These are phyloP conservation scores for Meripilus lineatus DNA, from an alignment of 1,284 basidiomycete genomes.

Conservation along the genomic window DNA sequence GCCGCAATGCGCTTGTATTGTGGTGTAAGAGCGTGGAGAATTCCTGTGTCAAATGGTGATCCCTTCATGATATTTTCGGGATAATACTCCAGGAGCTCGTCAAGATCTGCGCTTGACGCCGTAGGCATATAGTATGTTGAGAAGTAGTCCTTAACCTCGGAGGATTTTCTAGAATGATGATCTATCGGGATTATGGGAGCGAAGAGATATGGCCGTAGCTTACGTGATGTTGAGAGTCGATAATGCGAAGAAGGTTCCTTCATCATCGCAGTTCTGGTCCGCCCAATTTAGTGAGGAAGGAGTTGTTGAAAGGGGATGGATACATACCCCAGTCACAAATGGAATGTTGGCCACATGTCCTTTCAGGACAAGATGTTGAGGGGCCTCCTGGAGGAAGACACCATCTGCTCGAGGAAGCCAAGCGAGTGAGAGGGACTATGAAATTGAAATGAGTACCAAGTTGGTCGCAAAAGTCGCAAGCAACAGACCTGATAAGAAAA, in stretches of 20 bases:
- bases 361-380: slow-evolving; percentile 14
- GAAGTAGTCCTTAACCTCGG: too few species aligned
- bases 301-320: background rate
- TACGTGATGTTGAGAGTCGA: slow-evolving; percentile 13
- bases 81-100: slow-evolving; percentile 22
- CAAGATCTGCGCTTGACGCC: slow-evolving; percentile 14
- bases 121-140: slow-evolving; percentile 22
- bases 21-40: slow-evolving; percentile 34
- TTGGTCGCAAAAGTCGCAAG: background rate
- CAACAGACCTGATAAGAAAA: slow-evolving; percentile 20
- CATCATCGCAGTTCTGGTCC: slow-evolving; percentile 13
- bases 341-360: slow-evolving; percentile 22
- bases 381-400: slow-evolving; percentile 21
- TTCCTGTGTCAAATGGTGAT: slow-evolving; percentile 47
- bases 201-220: too few species aligned
- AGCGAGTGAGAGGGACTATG: slow-evolving; percentile 20
- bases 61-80: slow-evolving; percentile 37
- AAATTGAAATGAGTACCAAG: background rate
- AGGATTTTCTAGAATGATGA: too few species aligned
- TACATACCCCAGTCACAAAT: slow-evolving; percentile 18
- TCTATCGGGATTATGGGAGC: too few species aligned
- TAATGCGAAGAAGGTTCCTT: slow-evolving; percentile 17
- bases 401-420: slow-evolving; percentile 30
- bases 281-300: background rate
- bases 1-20: slow-evolving; percentile 52